Percentiles rank a stretch among this genome's conserved stretches.
Evolutionary conservation across 2,329 filamentous ascomycete genomes (phyloP).

Genomic region (Arthrocladium fulminans): DNA sequence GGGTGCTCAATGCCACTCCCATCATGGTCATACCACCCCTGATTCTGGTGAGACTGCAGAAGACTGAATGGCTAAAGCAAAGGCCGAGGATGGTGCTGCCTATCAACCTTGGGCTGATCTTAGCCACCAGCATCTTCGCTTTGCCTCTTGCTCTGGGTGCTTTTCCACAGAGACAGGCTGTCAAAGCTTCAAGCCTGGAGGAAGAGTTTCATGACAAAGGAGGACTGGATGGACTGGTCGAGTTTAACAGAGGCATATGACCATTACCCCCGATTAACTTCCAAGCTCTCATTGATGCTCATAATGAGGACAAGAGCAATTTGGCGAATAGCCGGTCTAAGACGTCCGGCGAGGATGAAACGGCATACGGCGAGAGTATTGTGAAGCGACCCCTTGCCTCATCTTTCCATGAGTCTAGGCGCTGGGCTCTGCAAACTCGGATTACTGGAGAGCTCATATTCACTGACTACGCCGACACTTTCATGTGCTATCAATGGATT

Average conservation of each 20-base stretch:
- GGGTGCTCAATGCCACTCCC: constrained; percentile 86
- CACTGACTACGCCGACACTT: not conserved
- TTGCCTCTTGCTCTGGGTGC: constrained; percentile 81
- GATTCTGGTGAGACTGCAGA: constrained; percentile 74
- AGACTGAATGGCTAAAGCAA: constrained; percentile 68
- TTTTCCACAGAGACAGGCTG: constrained; percentile 83
- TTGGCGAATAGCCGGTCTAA: not conserved
- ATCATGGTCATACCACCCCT: constrained; percentile 96
- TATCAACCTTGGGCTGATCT: constrained; percentile 77
- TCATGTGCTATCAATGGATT: not conserved
- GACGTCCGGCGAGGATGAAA: too few species aligned
- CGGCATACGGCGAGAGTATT: too few species aligned
- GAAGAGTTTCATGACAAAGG: constrained; percentile 76
- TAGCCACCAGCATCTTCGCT: constrained; percentile 78
- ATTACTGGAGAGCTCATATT: not conserved
- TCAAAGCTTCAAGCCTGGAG: constrained; percentile 68
- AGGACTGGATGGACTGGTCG: constrained; percentile 70
- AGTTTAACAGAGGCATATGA: constrained; percentile 92
- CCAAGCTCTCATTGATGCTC: not conserved
- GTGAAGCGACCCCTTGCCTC: too few species aligned
- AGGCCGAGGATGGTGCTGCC: constrained; percentile 70
- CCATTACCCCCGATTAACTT: not conserved
- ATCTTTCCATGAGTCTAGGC: not conserved
- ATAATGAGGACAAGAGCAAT: too few species aligned
- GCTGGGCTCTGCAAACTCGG: not conserved